Evolutionary conservation across 225 moss, liverwort and hornwort genomes (phyloP), one percentile per base, ranked within the genome.

Genomic region (Pleurozium schreberi): DNA sequence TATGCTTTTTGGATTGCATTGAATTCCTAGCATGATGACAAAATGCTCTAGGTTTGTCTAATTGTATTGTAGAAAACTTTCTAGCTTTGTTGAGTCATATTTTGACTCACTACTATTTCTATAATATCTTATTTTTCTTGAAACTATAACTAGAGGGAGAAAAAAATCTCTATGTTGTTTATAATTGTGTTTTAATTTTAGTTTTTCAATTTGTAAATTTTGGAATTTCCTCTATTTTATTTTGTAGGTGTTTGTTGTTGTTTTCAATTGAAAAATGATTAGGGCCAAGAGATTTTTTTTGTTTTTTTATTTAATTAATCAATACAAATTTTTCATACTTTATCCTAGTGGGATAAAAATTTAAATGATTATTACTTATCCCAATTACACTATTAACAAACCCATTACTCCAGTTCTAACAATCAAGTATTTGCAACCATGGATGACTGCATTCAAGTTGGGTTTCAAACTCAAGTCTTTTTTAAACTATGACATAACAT

Each of bases 391-490:
- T 55, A 18, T 55, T 55, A 60, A 26, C 6, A 38, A 38, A 67
- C 20, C 20, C 4, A 21, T 67, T 38, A 67, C n/a, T n/a, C n/a
- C n/a, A n/a, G n/a, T n/a, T n/a, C 3, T 52, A 9, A 14, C 76
- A 76, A 76, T 22, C 36, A 36, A 36, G 1, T 33, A 36, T 52
- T 34, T 20, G 33, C 34, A 77, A 38, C 23, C 7, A 53, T 11
- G 2, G 12, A 5, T 34, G 12, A 33, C 0, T 1, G 8, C 12
- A 53, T 55, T 16, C n/a, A n/a, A n/a, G 8, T 38, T 1, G 0
- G 1, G 15, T 38, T 55, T 78, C 23, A 53, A 78, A 23, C 21
- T 38, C 53, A 53, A 0, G 0, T 55, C 9, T 53, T 10, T 53
- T 4, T 3, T 1, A 1, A 77, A 4, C 38, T 15, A 78, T 10